These are phyloP conservation scores for Bruguiera sexangula DNA, from an alignment of 345 rosid species.

Conservation along the genomic window DNA sequence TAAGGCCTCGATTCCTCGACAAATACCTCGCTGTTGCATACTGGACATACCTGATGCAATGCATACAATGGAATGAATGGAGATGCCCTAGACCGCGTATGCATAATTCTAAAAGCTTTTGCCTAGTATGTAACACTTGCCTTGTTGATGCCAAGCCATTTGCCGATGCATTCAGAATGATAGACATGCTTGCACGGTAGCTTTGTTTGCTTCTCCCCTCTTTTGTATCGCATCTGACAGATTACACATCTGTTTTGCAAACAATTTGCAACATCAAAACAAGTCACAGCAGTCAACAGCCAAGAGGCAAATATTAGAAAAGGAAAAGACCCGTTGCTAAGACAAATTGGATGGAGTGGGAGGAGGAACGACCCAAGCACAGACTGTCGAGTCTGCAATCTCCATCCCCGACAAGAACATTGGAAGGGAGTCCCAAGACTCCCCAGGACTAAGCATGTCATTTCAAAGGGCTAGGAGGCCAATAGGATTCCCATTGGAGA, in stretches of 20 bases:
- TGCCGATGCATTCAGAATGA: conserved; percentile 57
- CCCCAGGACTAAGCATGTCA: no score
- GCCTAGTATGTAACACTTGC: conserved; percentile 24
- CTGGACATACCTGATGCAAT: conserved; percentile 50
- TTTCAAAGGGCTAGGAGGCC: no score
- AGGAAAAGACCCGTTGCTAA: no score
- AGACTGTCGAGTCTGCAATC: no score
- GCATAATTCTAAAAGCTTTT: not conserved
- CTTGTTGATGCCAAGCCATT: conserved; percentile 72
- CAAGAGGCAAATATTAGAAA: no score
- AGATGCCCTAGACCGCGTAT: not conserved
- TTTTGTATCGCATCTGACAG: conserved; percentile 63
- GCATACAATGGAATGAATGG: not conserved
- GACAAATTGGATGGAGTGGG: no score
- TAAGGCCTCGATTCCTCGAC: conserved; percentile 39
- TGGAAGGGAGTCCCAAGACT: no score
- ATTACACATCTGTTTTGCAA: conserved; percentile 53
- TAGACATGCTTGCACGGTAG: conserved; percentile 64
- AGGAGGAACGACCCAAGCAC: no score
- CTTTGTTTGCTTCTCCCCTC: conserved; percentile 51
- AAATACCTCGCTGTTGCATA: conserved; percentile 58
- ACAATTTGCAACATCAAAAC: not conserved
- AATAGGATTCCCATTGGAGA: no score
- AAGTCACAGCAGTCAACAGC: no score
- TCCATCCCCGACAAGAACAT: no score